Conservation (phyloP, 352 stramenopile genomes). For the Phytophthora brassicae region DNA sequence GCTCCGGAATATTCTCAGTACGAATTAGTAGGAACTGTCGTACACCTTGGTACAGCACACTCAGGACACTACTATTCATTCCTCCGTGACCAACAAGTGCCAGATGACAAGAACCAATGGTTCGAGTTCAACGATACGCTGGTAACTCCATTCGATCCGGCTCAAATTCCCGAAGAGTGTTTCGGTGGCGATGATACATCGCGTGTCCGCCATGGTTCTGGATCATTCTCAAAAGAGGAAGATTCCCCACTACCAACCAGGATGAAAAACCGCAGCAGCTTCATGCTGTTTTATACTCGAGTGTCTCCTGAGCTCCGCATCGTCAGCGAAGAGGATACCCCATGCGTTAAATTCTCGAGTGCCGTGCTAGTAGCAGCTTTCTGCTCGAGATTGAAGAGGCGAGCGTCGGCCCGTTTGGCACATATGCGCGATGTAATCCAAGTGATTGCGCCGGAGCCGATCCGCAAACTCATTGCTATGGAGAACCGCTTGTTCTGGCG, state of each 20-base stretch:
- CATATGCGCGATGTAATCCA: slow-evolving; percentile 47
- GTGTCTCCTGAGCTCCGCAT: slow-evolving; percentile 43
- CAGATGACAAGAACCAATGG: slow-evolving; percentile 48
- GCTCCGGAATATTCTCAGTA: slow-evolving; percentile 86
- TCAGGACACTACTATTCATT: slow-evolving; percentile 92
- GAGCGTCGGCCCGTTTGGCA: slow-evolving; percentile 34
- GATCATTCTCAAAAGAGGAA: slow-evolving; percentile 18
- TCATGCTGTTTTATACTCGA: slow-evolving; percentile 87
- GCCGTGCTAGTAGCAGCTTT: slow-evolving; percentile 43
- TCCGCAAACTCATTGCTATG: slow-evolving; percentile 73
- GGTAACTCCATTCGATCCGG: slow-evolving; percentile 73
- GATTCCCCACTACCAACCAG: slow-evolving; percentile 24
- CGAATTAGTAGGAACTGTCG: slow-evolving; percentile 84
- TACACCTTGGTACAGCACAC: slow-evolving; percentile 87
- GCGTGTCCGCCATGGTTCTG: slow-evolving; percentile 18
- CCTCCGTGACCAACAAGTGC: slow-evolving; percentile 61
- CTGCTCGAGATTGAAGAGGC: slow-evolving; percentile 39
- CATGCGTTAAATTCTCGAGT: slow-evolving; percentile 28
- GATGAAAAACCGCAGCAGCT: slow-evolving; percentile 87
- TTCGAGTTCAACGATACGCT: slow-evolving; percentile 90
- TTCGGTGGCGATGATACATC: slow-evolving; percentile 54
- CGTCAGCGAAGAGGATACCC: slow-evolving; percentile 16
- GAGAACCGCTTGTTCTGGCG: slow-evolving; percentile 88
- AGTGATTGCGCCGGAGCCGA: slow-evolving; percentile 69
- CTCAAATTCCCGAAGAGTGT: slow-evolving; percentile 75